phyloP scores from a whole-genome alignment of 2,329 filamentous ascomycete genomes.

The Graphilbum fragrans region DNA sequence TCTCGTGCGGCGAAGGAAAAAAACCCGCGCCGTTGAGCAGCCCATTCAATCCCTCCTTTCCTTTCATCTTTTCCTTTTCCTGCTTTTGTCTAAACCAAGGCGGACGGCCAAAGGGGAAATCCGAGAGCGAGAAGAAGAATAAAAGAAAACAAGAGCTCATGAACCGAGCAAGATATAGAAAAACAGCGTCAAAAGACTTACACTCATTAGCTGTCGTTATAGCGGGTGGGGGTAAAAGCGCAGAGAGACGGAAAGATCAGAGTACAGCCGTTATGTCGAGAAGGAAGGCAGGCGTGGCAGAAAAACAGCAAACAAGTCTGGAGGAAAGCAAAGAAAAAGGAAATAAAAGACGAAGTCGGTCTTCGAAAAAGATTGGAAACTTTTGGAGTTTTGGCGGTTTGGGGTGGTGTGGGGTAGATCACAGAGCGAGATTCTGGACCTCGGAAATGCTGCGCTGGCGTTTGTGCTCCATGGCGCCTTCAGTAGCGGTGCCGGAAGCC shows the following conservation, averaged over 20 bases:
- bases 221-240: no score
- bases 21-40: neutral
- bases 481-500: conserved; percentile 23
- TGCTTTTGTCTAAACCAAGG: neutral
- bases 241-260: no score
- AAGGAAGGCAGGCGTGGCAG: neutral
- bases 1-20: no score
- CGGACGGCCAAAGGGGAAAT: neutral
- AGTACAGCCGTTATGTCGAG: no score
- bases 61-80: neutral
- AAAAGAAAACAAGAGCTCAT: neutral
- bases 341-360: neutral
- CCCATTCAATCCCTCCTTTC: neutral
- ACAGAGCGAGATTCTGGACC: conserved; percentile 25
- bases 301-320: neutral
- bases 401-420: neutral
- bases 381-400: no score
- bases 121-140: neutral
- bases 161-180: neutral
- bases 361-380: no score
- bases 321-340: neutral
- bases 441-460: conserved; percentile 48
- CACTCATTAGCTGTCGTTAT: no score
- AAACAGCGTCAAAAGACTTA: neutral
- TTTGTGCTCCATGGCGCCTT: conserved; percentile 35